Conservation (phyloP, 179 eudicot genomes). For the Heliamphora pulchella region DNA sequence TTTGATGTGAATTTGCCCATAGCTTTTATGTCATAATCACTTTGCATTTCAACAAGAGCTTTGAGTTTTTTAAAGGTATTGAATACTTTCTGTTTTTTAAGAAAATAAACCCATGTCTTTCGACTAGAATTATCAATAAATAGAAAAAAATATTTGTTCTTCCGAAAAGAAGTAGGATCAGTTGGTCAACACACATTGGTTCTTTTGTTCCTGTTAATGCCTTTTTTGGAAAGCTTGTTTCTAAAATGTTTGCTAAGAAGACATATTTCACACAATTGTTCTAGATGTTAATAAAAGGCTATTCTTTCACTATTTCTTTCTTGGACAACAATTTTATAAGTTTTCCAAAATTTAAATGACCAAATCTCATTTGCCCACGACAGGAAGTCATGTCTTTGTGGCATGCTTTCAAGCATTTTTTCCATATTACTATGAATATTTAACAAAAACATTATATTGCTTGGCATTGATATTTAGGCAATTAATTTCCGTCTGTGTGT, state of each 20-base stretch:
- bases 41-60: conserved; percentile 6
- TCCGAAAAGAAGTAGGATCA: neutral
- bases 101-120: neutral
- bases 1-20: neutral
- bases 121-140: neutral
- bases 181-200: neutral
- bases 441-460: neutral
- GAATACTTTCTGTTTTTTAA: neutral
- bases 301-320: neutral
- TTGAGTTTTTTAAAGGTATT: neutral
- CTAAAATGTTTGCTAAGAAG: neutral
- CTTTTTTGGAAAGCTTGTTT: neutral
- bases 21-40: neutral
- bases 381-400: neutral
- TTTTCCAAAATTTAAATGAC: conserved; percentile 7
- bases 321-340: neutral
- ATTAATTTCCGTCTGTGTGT: neutral
- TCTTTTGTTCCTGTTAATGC: neutral
- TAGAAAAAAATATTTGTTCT: neutral
- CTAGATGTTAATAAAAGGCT: neutral
- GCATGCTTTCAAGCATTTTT: conserved; percentile 7
- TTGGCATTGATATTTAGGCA: neutral
- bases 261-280: conserved; percentile 16
- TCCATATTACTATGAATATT: neutral
- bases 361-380: neutral